Conservation (phyloP, 805 yeast genomes). For the Schizosaccharomyces osmophilus region DNA sequence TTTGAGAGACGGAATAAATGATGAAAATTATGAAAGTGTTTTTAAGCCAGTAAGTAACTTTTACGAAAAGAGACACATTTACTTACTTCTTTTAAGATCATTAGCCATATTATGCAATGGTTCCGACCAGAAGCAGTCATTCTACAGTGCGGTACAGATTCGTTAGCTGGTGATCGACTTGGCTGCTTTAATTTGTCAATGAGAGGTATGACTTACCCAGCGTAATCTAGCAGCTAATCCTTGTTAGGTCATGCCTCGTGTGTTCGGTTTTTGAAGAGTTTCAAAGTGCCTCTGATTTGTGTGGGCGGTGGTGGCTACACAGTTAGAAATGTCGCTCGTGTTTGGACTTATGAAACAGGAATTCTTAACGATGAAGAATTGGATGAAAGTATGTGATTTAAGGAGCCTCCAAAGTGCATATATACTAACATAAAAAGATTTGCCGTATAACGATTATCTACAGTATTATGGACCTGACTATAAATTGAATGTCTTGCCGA, state of each 20-base stretch:
- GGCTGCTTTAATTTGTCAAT: slow-evolving; percentile 87
- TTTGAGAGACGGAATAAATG: slow-evolving; percentile 83
- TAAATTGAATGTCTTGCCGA: slow-evolving; percentile 77
- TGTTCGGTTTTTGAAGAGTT: slow-evolving; percentile 66
- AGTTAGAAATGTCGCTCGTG: slow-evolving; percentile 76
- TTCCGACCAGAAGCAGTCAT: slow-evolving; percentile 90
- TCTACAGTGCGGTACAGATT: slow-evolving; percentile 93
- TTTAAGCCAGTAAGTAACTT: slow-evolving; percentile 17
- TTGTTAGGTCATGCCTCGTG: slow-evolving; percentile 64
- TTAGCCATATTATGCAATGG: slow-evolving; percentile 73
- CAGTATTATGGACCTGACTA: slow-evolving; percentile 96
- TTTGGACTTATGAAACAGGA: slow-evolving; percentile 91
- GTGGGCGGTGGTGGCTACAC: slow-evolving; percentile 97
- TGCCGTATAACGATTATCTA: slow-evolving; percentile 86
- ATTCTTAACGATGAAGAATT: slow-evolving; percentile 32
- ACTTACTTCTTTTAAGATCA: slow-evolving; percentile 10
- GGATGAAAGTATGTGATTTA: not conserved
- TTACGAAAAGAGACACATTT: not conserved
- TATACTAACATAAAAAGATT: slow-evolving; percentile 17
- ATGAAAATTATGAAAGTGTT: slow-evolving; percentile 69
- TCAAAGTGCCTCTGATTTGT: slow-evolving; percentile 72
- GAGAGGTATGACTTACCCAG: slow-evolving; percentile 23
- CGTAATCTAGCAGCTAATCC: not conserved
- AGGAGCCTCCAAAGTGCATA: slow-evolving; percentile 10
- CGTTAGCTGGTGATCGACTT: slow-evolving; percentile 72